Percentiles rank a stretch among this genome's conserved stretches.
phyloP scores from a whole-genome alignment of 495 filamentous ascomycete species.

The Trichoderma erinaceum region DNA sequence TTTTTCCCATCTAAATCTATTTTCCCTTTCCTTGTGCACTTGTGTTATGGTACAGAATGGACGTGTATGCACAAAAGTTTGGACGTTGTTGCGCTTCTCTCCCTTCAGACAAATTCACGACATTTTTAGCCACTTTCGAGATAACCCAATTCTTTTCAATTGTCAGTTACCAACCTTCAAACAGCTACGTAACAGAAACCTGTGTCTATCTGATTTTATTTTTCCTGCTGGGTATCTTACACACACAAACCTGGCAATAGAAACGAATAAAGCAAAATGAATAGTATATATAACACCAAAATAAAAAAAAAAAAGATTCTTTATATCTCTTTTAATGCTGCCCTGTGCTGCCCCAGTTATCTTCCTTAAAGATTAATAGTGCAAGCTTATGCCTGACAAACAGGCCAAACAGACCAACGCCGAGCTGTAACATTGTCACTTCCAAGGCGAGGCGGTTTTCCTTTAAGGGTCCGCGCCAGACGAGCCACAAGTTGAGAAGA shows the following conservation, averaged over 20 bases:
- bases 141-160: not conserved
- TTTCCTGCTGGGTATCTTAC: no score
- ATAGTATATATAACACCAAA: not conserved
- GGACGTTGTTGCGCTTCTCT: not conserved
- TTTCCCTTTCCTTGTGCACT: not conserved
- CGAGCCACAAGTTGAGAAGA: constrained; percentile 88
- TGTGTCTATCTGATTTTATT: no score
- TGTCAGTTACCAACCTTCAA: not conserved
- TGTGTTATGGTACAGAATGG: not conserved
- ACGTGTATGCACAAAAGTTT: not conserved
- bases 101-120: no score
- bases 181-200: no score
- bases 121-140: no score
- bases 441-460: constrained; percentile 77
- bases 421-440: constrained; percentile 65
- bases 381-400: constrained; percentile 82
- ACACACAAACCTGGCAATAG: no score
- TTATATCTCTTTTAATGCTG: constrained; percentile 1
- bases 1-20: no score
- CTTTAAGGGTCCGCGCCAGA: constrained; percentile 87
- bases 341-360: constrained; percentile 54
- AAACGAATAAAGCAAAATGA: not conserved
- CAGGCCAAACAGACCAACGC: constrained; percentile 71
- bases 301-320: not conserved
- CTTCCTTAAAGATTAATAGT: constrained; percentile 73